Evolutionary conservation across 202 grass and related monocot genomes (phyloP), one percentile per base, ranked within the genome.

Genomic region (Hordeum pubiflorum): DNA sequence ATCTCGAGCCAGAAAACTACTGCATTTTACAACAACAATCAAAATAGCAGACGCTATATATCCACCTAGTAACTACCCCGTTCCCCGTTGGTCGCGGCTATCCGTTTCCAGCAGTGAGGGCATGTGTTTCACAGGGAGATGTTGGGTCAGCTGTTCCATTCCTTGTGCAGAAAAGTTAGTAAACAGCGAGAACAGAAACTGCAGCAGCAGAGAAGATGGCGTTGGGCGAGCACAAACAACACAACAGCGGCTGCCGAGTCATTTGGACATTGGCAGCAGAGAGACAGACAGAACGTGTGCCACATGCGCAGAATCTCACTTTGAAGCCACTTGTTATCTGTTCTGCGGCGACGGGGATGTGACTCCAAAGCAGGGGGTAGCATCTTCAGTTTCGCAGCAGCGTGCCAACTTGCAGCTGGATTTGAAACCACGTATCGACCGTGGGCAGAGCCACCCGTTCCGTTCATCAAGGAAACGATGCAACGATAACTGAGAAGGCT

Each of bases 261-360:
- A 63, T 78, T 43, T 78, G 58, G 44, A 50, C 17, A 15, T 48
- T 39, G 44, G 44, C 44, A 48, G 44, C 44, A 50, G 44, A 52
- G 17, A 52, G 17, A 52, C 48, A 48, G 44, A 50, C 14, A 8
- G 48, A n/a, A 52, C 2, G 46, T 54, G 48, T 3, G 48, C 5
- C 17, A 54, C 48, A 54, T 17, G 48, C 2, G 48, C 48, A 54
- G 75, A 79, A 73, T 63, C 57, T 55, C n/a, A 14, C 21, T 54
- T 31, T 54, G 63, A 65, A 85, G 58, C 57, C 32, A 56, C 43
- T 55, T 31, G 65, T 79, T 68, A 72, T 22, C 29, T 70, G n/a
- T 54, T 54, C 17, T 54, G 48, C 48, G 23, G 56, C 29, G 18
- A 62, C 12, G 39, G 54, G 54, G 23, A 64, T 65, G 60, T 32